Evolutionary conservation across 345 rosid species (phyloP).

Genomic region (Odontarrhena argentea): DNA sequence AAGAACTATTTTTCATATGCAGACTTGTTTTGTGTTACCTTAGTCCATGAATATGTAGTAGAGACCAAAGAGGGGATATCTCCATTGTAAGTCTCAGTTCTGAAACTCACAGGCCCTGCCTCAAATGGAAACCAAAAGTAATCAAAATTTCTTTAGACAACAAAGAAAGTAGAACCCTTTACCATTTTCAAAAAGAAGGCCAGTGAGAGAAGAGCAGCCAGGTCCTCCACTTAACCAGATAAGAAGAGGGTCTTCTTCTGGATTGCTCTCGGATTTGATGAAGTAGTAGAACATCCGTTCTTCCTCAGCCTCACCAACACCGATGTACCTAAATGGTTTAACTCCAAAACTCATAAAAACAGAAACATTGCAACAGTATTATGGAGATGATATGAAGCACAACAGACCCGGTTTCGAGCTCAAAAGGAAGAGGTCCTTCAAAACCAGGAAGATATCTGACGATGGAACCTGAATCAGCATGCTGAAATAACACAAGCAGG

Average conservation of each 20-base stretch:
- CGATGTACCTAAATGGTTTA: conserved; percentile 32
- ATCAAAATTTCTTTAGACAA: too few species aligned
- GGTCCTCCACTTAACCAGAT: too few species aligned
- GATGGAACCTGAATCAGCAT: conserved; percentile 30
- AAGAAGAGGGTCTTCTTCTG: conserved; percentile 16
- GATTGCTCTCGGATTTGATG: conserved; percentile 40
- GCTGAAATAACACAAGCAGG: background rate
- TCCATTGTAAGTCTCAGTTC: too few species aligned
- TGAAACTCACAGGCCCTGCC: too few species aligned
- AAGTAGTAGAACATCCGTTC: conserved; percentile 43
- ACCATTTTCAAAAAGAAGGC: conserved; percentile 32
- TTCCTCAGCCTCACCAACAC: conserved; percentile 38
- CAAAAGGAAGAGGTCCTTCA: conserved; percentile 44
- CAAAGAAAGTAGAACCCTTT: too few species aligned
- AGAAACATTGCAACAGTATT: background rate
- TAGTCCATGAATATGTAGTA: conserved; percentile 70
- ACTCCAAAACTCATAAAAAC: background rate
- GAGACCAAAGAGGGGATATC: conserved; percentile 51
- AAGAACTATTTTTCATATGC: conserved; percentile 36
- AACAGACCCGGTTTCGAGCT: conserved; percentile 23
- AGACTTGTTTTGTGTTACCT: conserved; percentile 31
- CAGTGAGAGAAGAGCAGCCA: conserved; percentile 5
- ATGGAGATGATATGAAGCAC: background rate
- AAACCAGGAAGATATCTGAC: conserved; percentile 45
- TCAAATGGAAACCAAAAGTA: too few species aligned